phyloP scores from a whole-genome alignment of 305 asterid genomes.

The Solanum hybrid region DNA sequence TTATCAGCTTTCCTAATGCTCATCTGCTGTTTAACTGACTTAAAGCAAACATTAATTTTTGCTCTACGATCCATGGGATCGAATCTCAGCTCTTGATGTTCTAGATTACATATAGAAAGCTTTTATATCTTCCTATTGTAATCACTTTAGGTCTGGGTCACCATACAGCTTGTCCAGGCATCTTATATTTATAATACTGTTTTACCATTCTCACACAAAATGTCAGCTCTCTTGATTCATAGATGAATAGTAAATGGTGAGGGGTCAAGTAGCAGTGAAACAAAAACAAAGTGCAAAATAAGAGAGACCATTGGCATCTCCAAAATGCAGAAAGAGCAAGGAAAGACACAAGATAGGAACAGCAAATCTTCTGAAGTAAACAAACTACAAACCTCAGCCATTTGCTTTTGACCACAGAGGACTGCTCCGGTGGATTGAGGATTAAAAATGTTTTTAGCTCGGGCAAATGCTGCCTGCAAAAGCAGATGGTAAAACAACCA shows the following conservation, averaged over 20 bases:
- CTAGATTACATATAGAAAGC: neutral
- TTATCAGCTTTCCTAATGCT: neutral
- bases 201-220: neutral
- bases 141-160: neutral
- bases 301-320: neutral
- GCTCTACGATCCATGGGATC: neutral
- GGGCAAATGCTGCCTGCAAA: slow-evolving; percentile 74
- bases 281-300: neutral
- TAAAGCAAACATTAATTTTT: neutral
- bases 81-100: neutral
- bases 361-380: neutral
- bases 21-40: neutral
- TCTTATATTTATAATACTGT: neutral
- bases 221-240: neutral
- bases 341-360: neutral
- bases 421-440: slow-evolving; percentile 76
- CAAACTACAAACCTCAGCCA: slow-evolving; percentile 66
- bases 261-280: neutral
- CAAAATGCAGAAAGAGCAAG: neutral
- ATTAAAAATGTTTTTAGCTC: slow-evolving; percentile 45
- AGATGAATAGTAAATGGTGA: neutral
- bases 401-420: slow-evolving; percentile 83
- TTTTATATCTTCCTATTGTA: neutral
- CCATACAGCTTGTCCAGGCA: neutral
- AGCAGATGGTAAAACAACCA: slow-evolving; percentile 7